A percentile compares a stretch with the other conserved stretches of the same genome.
phyloP scores from a whole-genome alignment of 495 filamentous ascomycete genomes.

The Pyronema omphalodes region DNA sequence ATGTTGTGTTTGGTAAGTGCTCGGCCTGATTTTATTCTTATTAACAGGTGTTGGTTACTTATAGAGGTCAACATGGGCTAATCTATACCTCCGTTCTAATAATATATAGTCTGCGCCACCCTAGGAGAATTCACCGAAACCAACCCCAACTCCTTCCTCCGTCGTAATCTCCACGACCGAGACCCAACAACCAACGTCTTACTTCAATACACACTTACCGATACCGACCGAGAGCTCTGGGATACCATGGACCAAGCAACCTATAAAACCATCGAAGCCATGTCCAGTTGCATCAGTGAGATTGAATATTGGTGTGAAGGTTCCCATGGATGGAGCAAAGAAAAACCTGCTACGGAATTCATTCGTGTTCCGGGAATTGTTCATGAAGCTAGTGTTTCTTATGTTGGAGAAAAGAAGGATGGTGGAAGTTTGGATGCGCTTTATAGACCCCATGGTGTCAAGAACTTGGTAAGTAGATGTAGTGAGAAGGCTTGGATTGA shows the following conservation, averaged over 20 bases:
- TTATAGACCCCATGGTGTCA: slow-evolving; percentile 1
- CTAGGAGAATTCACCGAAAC: neutral
- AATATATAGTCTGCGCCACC: neutral
- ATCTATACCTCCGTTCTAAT: neutral
- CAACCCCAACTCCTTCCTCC: neutral
- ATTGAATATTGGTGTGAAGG: neutral
- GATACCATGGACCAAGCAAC: slow-evolving; percentile 4
- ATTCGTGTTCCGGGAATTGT: slow-evolving; percentile 1
- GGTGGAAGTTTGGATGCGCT: neutral
- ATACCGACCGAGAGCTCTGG: neutral
- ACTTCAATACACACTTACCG: neutral
- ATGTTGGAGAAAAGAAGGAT: neutral
- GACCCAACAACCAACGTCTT: neutral
- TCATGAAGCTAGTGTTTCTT: slow-evolving; percentile 2
- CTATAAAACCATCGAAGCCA: slow-evolving; percentile 1
- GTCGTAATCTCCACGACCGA: neutral
- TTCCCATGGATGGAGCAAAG: neutral
- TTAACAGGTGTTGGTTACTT: neutral
- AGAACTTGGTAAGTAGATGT: neutral
- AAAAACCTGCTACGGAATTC: neutral
- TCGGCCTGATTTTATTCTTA: neutral
- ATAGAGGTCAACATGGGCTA: neutral
- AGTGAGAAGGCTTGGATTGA: neutral
- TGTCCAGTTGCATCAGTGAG: neutral
- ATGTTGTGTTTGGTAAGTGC: neutral